Evolutionary conservation across 2,329 filamentous ascomycete genomes (phyloP).

Genomic region (Fusarium caatingaense): DNA sequence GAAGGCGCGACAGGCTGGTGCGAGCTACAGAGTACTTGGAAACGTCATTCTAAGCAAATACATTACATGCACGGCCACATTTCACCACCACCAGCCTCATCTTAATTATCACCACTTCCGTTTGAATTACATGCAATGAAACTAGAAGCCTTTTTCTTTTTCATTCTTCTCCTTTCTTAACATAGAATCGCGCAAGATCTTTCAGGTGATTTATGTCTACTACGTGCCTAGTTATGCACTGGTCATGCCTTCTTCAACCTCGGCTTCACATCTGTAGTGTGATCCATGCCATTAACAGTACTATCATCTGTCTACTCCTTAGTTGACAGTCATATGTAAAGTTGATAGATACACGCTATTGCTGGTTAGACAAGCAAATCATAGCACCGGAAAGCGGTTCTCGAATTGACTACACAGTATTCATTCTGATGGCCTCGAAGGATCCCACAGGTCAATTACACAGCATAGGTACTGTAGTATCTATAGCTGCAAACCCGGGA

Average conservation of each 20-base stretch:
- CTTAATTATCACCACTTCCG: neutral
- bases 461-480: neutral
- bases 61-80: conserved; percentile 19
- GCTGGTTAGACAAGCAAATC: neutral
- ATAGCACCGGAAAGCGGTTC: neutral
- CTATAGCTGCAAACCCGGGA: conserved; percentile 10
- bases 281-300: no score
- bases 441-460: neutral
- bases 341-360: neutral
- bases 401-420: neutral
- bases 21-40: neutral
- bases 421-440: neutral
- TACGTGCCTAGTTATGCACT: neutral
- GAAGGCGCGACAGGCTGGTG: conserved; percentile 1
- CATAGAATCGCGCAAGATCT: neutral
- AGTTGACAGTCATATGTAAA: neutral
- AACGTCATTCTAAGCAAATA: conserved; percentile 13
- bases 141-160: neutral
- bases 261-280: neutral
- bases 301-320: neutral
- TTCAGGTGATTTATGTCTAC: neutral
- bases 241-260: neutral
- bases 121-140: neutral
- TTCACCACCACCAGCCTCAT: conserved; percentile 7
- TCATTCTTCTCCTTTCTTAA: no score